Evolutionary conservation across 495 filamentous ascomycete species (phyloP), one percentile per base, ranked within the genome.

Genomic region (Echria macrotheca): DNA sequence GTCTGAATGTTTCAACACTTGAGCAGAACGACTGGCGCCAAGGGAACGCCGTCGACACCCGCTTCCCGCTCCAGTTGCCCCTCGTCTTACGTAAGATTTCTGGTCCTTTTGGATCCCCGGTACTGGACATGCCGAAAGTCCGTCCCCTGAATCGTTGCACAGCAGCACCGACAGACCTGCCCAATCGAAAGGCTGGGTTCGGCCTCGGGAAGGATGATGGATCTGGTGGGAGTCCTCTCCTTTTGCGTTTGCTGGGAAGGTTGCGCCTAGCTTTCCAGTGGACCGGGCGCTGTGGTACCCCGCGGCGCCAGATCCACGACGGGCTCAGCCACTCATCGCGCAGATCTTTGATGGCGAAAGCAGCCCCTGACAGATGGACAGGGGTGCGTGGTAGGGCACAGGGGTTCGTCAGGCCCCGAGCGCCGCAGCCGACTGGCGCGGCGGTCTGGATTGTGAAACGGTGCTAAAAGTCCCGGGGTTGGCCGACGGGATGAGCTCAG

Each of bases 261-360:
- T n/a, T n/a, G n/a, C n/a, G n/a, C n/a, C 15, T 9, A 15, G 12
- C 23, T 14, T 44, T 6, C 41, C 41, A 44, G 23, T 44, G 23
- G 23, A 18, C 1, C 14, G 17, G 17, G 14, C 5, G 41, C 21
- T 23, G 19, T 29, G 44, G 22, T 35, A 18, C 31, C 29, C 32
- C 14, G 35, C 40, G 46, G 33, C 33, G 10, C 35, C 46, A 40
- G 33, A 42, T 42, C 50, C 36, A 14, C 2, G 36, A 6, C 28
- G 6, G 6, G 7, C 41, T 32, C 47, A 55, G 41, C 52, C 52
- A 55, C 46, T 55, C 52, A 55, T 41, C 32, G 41, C 18, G 47
- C 40, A 45, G 47, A 45, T 50, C 19, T 15, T 24, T 45, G 33
- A 33, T 14, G 36, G 22, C 23, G 23, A 12, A n/a, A n/a, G n/a